Base-by-base conservation (phyloP, 2,329 filamentous ascomycete species). In the Stemphylium vesicarium region DNA sequence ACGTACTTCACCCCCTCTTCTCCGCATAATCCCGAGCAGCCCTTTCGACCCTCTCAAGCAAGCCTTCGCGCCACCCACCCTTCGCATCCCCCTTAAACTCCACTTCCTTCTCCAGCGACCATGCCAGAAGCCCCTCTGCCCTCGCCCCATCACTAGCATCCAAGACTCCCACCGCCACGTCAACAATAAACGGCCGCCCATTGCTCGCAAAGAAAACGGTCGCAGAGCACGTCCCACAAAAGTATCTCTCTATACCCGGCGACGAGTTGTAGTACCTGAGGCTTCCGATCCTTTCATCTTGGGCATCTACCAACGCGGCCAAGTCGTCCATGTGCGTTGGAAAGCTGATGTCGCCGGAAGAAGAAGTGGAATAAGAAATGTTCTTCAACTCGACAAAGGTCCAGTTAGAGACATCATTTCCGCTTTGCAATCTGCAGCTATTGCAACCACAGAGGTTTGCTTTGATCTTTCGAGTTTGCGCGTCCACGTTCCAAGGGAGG, bases 141-240 rank as follows among this genome's bases (percentile, higher is more conserved):
- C 81, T 72, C 0, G 81, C 77, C 0, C 82, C 81, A 32, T 78
- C 75, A 0, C 74, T 71, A 0, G 78, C 67, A n/a, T 78, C 68
- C 2, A 84, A 47, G 4, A 83, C 52, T 0, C 81, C 81, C 2
- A 81, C 57, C 0, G 79, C 77, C 1, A 84, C 50, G 39, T 82
- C 78, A 0, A 82, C 66, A 7, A 79, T 56, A 0, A 77, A 69
- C 0, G 76, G 71, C 2, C 78, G 67, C 4, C 72, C 64, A 13
- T 80, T 76, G 0, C 63, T 64, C 0, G 77, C 73, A 52, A 80
- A 84, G 50, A 84, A 82, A 0, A 82, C 71, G 10, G 60, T 68
- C 0, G 81, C 80, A 0, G 80, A 81, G 66, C 82, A 84, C 1
- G 58, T 70, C 0, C 74, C 75, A 65, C 81, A 84, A 55, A 80